A percentile compares a stretch with the other conserved stretches of the same genome.
Conservation (phyloP, 2,329 filamentous ascomycete genomes). For the Aspergillus fumigatiaffinis region DNA sequence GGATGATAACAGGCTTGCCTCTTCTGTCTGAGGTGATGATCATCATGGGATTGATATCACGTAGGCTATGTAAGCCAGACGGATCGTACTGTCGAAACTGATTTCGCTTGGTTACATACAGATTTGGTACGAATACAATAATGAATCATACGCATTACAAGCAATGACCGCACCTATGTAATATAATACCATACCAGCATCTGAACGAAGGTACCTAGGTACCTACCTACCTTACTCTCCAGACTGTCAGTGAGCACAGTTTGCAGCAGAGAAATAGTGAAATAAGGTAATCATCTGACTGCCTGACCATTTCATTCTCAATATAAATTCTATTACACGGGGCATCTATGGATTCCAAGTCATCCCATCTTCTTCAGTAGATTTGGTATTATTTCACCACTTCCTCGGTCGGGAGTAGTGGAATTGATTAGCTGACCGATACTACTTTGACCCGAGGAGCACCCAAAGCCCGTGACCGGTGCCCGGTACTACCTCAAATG, state of each 20-base stretch:
- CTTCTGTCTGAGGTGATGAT: neutral
- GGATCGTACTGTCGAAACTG: neutral
- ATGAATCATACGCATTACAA: neutral
- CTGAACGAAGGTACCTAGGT: too few species aligned
- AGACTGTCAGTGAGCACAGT: neutral
- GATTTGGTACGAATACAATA: neutral
- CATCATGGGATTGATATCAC: neutral
- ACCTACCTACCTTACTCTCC: neutral
- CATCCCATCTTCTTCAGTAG: neutral
- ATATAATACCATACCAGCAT: neutral
- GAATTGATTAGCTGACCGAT: neutral
- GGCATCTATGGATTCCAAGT: neutral
- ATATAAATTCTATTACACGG: neutral
- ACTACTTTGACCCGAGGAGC: neutral
- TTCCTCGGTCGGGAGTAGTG: neutral
- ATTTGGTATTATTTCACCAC: neutral
- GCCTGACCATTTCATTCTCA: neutral
- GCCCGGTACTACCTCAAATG: constrained; percentile 2
- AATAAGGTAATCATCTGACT: neutral
- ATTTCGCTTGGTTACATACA: neutral
- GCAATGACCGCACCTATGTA: neutral
- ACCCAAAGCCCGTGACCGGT: neutral
- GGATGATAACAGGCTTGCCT: neutral
- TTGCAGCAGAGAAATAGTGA: neutral
- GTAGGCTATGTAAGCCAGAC: neutral